These are phyloP conservation scores for Lomentospora prolificans DNA, from an alignment of 2,329 filamentous ascomycete genomes.

Conservation along the genomic window DNA sequence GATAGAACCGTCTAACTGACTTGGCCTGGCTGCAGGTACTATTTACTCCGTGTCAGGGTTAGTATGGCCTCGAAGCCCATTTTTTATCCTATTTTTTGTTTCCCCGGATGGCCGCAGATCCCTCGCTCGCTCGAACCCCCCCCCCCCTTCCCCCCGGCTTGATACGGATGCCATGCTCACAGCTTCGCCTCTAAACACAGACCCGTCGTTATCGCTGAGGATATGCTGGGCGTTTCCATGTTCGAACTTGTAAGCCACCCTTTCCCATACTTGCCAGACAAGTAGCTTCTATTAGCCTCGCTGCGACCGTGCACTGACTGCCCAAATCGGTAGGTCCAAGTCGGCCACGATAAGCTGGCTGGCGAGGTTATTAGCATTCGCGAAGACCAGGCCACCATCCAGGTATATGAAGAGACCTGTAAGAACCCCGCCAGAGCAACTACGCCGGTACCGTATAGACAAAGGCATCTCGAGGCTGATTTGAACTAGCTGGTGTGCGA, in stretches of 20 bases:
- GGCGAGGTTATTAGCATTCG: slow-evolving; percentile 98
- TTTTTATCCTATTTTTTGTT: slow-evolving; percentile 3
- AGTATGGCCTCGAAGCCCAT: slow-evolving; percentile 20
- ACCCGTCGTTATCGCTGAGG: slow-evolving; percentile 91
- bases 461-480: neutral
- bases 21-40: slow-evolving; percentile 37
- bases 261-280: neutral
- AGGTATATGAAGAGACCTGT: slow-evolving; percentile 99
- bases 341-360: slow-evolving; percentile 83
- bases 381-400: slow-evolving; percentile 89
- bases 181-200: slow-evolving; percentile 26
- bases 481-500: slow-evolving; percentile 67
- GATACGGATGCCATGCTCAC: slow-evolving; percentile 1
- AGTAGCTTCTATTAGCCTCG: neutral
- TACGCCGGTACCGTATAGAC: neutral
- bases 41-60: slow-evolving; percentile 55
- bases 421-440: slow-evolving; percentile 20
- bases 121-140: slow-evolving; percentile 13
- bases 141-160: slow-evolving; percentile 6
- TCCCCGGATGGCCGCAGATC: neutral
- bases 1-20: neutral
- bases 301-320: neutral
- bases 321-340: slow-evolving; percentile 55
- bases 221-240: slow-evolving; percentile 99
- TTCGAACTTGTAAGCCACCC: slow-evolving; percentile 77